Evolutionary conservation across 495 filamentous ascomycete genomes (phyloP), one percentile per base, ranked within the genome.

Genomic region (Oleoguttula mirabilis): DNA sequence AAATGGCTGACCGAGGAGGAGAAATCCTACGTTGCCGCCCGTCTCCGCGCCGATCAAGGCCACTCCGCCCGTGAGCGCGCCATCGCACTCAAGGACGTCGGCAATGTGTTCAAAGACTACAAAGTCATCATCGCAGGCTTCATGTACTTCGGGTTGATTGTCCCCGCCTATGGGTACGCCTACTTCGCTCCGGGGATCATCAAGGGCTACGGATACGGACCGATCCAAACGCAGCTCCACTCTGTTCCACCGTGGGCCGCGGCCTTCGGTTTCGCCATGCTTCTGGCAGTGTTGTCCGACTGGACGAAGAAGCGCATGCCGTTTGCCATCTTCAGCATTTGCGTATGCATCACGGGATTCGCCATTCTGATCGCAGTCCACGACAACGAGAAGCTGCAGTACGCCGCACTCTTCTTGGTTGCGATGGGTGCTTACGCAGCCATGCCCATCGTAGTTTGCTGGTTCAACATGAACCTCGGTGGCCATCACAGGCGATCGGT

Each of bases 101-200:
- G 74, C 14, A 63, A 56, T 17, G 80, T 88, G 20, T 79, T 95
- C 68, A 85, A 58, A 76, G 63, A 66, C 39, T 70, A 70, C 56
- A 82, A 82, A 59, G 66, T 82, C 43, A 66, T 81, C 41, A 60
- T 92, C 24, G 88, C 82, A 41, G 86, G 79, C 2, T 71, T 94
- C 55, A 88, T 92, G 84, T 93, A 93, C 61, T 84, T 87, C 31
- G 82, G 81, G 4, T 65, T 94, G 22, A 80, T 94, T 47, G 86
- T 94, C 1, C 82, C 90, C 0, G 86, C 83, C 23, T 94, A 94
- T 53, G 70, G 61, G 41, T 80, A 79, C 49, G 79, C 48, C 14
- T 51, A 51, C 38, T 51, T 51, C 38, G 25, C 37, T 15, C 47
- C 47, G 2, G 61, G 55, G 4, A 69, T 72, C 39, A 59, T 72